Conservation (phyloP, 2,329 filamentous ascomycete species). For the Coniella vitis region DNA sequence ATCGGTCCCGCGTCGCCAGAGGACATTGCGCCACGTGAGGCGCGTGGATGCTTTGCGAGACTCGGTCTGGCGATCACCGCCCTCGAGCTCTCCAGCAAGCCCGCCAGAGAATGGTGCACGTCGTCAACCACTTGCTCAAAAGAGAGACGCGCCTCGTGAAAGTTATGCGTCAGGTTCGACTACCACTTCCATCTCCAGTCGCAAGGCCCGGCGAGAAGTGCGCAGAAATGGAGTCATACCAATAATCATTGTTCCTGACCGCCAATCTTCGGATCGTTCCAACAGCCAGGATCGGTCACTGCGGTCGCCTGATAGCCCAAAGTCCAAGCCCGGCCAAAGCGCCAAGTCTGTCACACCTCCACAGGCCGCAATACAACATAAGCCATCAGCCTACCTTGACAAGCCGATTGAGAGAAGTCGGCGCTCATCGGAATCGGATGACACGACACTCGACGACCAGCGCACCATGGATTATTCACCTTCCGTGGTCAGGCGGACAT, state of each 20-base stretch:
- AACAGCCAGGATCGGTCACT: constrained; percentile 45
- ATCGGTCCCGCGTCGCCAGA: constrained; percentile 36
- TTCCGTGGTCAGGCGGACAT: constrained; percentile 47
- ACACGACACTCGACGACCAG: constrained; percentile 36
- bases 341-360: constrained; percentile 39
- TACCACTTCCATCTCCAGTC: constrained; percentile 43
- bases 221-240: constrained; percentile 55
- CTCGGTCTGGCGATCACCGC: constrained; percentile 34
- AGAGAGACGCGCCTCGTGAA: constrained; percentile 29
- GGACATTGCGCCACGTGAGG: constrained; percentile 54
- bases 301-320: constrained; percentile 54
- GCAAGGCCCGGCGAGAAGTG: constrained; percentile 50
- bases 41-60: constrained; percentile 48
- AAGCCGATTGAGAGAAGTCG: constrained; percentile 33
- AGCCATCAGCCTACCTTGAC: constrained; percentile 37
- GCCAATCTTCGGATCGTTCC: constrained; percentile 46
- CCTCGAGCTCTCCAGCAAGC: constrained; percentile 35
- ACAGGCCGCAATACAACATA: constrained; percentile 35
- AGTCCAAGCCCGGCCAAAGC: constrained; percentile 47
- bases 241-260: constrained; percentile 55
- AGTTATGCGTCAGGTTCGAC: constrained; percentile 45
- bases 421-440: constrained; percentile 41
- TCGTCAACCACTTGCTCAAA: constrained; percentile 18
- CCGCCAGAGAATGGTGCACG: constrained; percentile 16
- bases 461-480: constrained; percentile 57